phyloP scores from a whole-genome alignment of 2,329 filamentous ascomycete genomes.

The Arachnomyces sp. region DNA sequence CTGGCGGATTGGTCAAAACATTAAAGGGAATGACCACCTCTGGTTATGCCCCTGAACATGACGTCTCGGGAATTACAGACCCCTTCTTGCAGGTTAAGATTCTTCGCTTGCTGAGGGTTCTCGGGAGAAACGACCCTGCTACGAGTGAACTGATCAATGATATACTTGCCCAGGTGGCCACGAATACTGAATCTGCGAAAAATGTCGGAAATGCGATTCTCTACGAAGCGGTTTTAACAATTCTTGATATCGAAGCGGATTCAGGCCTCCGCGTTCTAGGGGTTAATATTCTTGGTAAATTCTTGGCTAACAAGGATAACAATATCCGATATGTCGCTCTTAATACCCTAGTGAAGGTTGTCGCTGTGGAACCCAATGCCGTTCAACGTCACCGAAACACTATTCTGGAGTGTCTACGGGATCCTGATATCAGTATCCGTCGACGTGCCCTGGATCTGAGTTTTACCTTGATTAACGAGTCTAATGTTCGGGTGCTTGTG shows the following conservation, averaged over 20 bases:
- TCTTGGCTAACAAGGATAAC: constrained; percentile 96
- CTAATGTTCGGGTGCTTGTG: constrained; percentile 88
- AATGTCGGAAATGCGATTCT: constrained; percentile 98
- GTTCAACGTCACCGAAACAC: constrained; percentile 96
- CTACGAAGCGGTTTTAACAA: constrained; percentile 93
- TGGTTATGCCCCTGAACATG: constrained; percentile 94
- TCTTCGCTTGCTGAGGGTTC: constrained; percentile 70
- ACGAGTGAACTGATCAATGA: constrained; percentile 98
- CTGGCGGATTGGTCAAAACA: constrained; percentile 78
- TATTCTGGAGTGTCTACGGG: constrained; percentile 88
- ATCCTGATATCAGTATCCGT: constrained; percentile 96
- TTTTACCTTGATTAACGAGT: constrained; percentile 95
- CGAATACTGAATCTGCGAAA: constrained; percentile 95
- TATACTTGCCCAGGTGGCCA: constrained; percentile 92
- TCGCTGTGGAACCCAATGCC: constrained; percentile 94
- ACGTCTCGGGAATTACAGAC: constrained; percentile 96
- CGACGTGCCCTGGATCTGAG: constrained; percentile 92
- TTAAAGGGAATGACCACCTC: constrained; percentile 89
- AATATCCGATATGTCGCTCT: constrained; percentile 97
- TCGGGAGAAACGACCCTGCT: constrained; percentile 75
- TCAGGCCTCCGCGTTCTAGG: constrained; percentile 88
- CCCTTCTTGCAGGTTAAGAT: constrained; percentile 98
- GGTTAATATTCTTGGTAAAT: constrained; percentile 97
- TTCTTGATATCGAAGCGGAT: constrained; percentile 95
- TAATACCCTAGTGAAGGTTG: constrained; percentile 95